Base-by-base conservation (phyloP, 2,329 filamentous ascomycete species). In the Rhinocladiella mackenziei region DNA sequence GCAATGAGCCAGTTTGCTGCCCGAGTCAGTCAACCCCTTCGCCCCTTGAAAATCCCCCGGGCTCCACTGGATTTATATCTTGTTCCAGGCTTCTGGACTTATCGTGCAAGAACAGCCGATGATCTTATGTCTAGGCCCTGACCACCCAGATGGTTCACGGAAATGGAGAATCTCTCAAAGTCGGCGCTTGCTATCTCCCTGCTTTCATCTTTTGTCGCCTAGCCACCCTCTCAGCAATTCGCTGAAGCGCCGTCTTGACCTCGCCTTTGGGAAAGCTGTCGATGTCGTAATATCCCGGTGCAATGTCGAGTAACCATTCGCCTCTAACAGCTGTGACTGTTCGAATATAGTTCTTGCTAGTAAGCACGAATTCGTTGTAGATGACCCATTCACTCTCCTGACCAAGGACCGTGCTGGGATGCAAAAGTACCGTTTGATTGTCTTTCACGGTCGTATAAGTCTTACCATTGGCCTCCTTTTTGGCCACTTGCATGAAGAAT, bases 401-500 rank as follows among this genome's bases (percentile, higher is more conserved):
- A 38, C 81, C 79, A 15, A 98, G 75, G 22, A 95, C 89, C 1
- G 89, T 96, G 54, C 86, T 92, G 2, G 92, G 92, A 68, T 98
- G 92, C 48, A 98, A 77, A 58, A 96, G 75, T 33, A 98, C 92
- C 34, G 80, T 84, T 69, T 97, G 91, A 60, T 96, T 86, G 62
- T 98, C 94, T 73, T 97, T 98, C 64, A 98, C 84, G 1, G 92
- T 98, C 53, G 83, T 81, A 70, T 98, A 98, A 30, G 86, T 80
- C 75, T 97, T 97, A 61, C 86, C 86, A 20, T 79, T 83, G 39
- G 79, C 80, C 61, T 97, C 89, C 63, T 85, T 88, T 80, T 94
- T 96, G 47, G 92, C 94, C 15, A 97, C 87, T 65, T 98, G 92
- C 92, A 98, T 98, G 76, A 98, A 98, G 76, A 98, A 98, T 23